These are phyloP conservation scores for Tylopilus rubrobrunneus DNA, from an alignment of 768 basidiomycete genomes.

Conservation along the genomic window DNA sequence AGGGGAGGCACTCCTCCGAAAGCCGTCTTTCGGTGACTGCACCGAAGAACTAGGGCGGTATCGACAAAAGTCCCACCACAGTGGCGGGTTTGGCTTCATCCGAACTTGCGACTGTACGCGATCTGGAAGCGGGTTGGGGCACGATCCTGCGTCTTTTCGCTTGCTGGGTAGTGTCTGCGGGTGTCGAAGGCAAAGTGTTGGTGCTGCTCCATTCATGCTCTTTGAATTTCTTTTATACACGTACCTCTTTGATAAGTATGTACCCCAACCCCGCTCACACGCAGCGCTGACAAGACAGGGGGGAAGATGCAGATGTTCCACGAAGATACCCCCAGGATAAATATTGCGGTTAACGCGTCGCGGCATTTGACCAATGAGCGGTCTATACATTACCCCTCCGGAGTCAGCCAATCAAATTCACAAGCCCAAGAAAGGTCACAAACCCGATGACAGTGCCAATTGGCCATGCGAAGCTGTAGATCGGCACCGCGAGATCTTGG, in stretches of 20 bases:
- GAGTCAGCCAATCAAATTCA: neutral
- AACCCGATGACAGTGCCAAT: constrained; percentile 54
- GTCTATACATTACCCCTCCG: neutral
- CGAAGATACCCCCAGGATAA: constrained; percentile 12
- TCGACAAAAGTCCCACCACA: constrained; percentile 38
- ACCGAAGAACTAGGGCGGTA: constrained; percentile 74
- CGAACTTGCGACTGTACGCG: neutral
- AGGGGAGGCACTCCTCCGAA: constrained; percentile 59
- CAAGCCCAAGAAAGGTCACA: neutral
- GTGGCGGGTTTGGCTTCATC: constrained; percentile 15
- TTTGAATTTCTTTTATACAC: neutral
- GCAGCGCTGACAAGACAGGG: constrained; percentile 14
- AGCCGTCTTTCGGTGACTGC: constrained; percentile 62
- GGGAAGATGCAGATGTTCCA: constrained; percentile 14
- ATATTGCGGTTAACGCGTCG: constrained; percentile 11
- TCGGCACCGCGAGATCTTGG: constrained; percentile 53
- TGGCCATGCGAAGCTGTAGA: constrained; percentile 58
- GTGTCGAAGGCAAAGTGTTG: neutral
- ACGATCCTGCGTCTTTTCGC: neutral
- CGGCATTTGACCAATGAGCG: constrained; percentile 22
- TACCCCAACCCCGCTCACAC: constrained; percentile 11
- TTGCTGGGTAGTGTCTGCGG: constrained; percentile 19
- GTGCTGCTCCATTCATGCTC: too few relatives aligned
- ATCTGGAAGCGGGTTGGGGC: neutral
- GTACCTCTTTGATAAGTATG: constrained; percentile 19